These are phyloP conservation scores for Amaranthus palmeri DNA, from an alignment of 148 eudicot species.

Conservation along the genomic window DNA sequence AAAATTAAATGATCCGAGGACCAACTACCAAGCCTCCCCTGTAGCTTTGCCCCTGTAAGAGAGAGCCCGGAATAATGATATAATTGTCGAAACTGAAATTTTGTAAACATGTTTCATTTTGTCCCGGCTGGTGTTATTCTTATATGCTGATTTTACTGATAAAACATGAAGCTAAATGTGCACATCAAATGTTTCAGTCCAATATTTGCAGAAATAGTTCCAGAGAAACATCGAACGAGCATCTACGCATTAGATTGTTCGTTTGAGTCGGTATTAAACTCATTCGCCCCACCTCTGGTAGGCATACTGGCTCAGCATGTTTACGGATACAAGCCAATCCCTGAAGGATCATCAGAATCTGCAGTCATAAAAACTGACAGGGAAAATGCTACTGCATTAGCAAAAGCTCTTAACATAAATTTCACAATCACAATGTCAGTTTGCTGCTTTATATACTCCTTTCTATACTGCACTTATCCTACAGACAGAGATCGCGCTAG, in stretches of 20 bases:
- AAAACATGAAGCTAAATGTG: neutral
- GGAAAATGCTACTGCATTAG: slow-evolving; percentile 63
- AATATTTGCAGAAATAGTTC: slow-evolving; percentile 75
- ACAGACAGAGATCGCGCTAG: slow-evolving; percentile 76
- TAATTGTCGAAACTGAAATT: no score
- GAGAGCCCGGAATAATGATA: no score
- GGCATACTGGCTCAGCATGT: slow-evolving; percentile 57
- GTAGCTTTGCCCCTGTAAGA: no score
- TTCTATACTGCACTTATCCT: slow-evolving; percentile 79
- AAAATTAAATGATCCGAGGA: no score
- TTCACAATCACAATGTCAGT: slow-evolving; percentile 61
- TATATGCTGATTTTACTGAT: no score
- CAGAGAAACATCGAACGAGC: slow-evolving; percentile 65
- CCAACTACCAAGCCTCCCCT: no score
- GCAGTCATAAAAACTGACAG: slow-evolving; percentile 46
- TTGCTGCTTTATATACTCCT: slow-evolving; percentile 63
- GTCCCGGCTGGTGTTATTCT: no score
- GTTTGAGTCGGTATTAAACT: slow-evolving; percentile 54
- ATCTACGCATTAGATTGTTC: slow-evolving; percentile 64
- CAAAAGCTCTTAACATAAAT: slow-evolving; percentile 67
- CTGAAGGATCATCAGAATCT: slow-evolving; percentile 38
- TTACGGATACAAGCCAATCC: slow-evolving; percentile 47
- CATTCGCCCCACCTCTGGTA: slow-evolving; percentile 75
- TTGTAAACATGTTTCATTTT: no score
- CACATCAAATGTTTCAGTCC: slow-evolving; percentile 35